Evolutionary conservation across 139 green algal genomes (phyloP), one percentile per base, ranked within the genome.

Genomic region (Chlorella vulgaris): DNA sequence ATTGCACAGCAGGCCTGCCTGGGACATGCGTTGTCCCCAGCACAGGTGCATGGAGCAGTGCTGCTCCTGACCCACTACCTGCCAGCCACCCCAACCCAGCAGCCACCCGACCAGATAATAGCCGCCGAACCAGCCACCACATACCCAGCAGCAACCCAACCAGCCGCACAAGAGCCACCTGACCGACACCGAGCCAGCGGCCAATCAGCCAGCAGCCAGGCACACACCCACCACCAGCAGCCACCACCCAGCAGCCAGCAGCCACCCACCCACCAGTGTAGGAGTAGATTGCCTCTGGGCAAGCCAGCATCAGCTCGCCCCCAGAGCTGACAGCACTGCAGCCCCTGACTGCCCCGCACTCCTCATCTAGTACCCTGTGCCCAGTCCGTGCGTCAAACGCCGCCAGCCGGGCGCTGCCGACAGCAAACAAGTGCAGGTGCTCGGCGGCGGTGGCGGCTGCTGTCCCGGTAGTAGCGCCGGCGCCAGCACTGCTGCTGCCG

Each of bases 231-330:
- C n/a, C n/a, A n/a, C n/a, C n/a, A n/a, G n/a, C n/a, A n/a, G n/a
- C n/a, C n/a, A n/a, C n/a, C n/a, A n/a, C n/a, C n/a, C n/a, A n/a
- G n/a, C 18, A 29, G 5, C 22, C 18, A 28, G 5, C 55, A 31
- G 13, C 1, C 28, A n/a, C 15, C 26, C 3, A 2, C 69, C 29
- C 51, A 78, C 71, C 71, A 19, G 71, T 91, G 87, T 95, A 97
- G 65, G 94, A 91, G 80, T 92, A 97, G 70, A 97, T 73, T 0
- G 90, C 94, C 66, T 97, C 92, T 3, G 86, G 78, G 0, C 87
- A 74, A 0, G 83, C 89, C 19, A 94, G 86, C 55, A 94, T 73
- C 39, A 93, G 81, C 76, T 90, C 77, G 4, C 83, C 84, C 10
- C 65, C 36, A 3, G 21, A 29, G 39, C 62, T 83, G 7, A 89